Evolutionary conservation across 2,329 filamentous ascomycete species (phyloP), one percentile per base, ranked within the genome.

Genomic region (Diaporthe sp.): DNA sequence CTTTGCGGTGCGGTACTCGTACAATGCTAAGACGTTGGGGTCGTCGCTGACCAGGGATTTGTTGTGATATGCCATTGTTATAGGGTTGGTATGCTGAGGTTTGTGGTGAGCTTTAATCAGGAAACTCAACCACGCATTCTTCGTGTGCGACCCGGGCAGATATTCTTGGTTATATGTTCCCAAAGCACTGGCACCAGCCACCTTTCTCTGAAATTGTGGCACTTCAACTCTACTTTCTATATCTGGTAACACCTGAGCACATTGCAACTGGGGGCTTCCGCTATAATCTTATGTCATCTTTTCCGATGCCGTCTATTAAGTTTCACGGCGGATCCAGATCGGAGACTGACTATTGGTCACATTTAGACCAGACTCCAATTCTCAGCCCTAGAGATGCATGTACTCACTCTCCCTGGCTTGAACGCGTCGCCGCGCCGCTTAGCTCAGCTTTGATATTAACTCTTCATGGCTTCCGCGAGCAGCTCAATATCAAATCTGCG

Each of bases 1-100:
- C 60, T 85, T 81, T 8, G 83, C 86, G 0, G 85, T 88, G 44
- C 87, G 85, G 39, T 31, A 25, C 5, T 42, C 58, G 44, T 65
- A 65, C 4, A 42, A 15, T n/a, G 12, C 10, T 37, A 34, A 44
- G 3, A 73, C 15, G 9, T 34, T 20, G 31, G 44, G 44, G 34
- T 73, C 37, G 17, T 71, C 51, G 51, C 68, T 28, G 13, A 7
- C 25, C 15, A 65, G 6, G 17, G 8, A 3, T 13, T 47, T 15
- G 1, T 44, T 42, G 3, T 65, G 39, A 22, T 65, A 65, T 3
- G 60, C 60, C 60, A 65, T 65, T 13, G 3, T 31, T 31, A 3
- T 31, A 3, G 4, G 5, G 17, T 31, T 25, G 10, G 13, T 28
- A 10, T 37, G 4, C 37, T 58, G 17, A 34, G 17, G 12, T 5